Evolutionary conservation across 2,329 filamentous ascomycete genomes (phyloP).

Genomic region (Aspergillus chevalieri): DNA sequence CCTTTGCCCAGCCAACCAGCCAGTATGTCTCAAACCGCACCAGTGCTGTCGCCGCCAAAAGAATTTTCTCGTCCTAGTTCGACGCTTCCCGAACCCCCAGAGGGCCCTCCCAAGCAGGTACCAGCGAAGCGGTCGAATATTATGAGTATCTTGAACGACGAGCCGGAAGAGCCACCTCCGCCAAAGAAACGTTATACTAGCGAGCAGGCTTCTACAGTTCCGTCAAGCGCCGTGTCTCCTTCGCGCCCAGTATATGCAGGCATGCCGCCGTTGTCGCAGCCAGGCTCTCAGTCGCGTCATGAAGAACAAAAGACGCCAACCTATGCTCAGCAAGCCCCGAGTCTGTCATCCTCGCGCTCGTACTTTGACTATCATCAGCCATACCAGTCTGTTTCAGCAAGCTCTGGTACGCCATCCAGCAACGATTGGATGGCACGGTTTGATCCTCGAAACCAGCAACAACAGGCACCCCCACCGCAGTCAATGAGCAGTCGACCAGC

Average conservation of each 20-base stretch:
- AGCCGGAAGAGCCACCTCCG: constrained; percentile 42
- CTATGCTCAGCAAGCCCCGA: constrained; percentile 23
- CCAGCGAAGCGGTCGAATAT: constrained; percentile 47
- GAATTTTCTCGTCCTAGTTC: constrained; percentile 29
- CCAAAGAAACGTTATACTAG: constrained; percentile 42
- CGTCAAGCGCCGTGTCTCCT: constrained; percentile 13
- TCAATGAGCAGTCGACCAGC: constrained; percentile 14
- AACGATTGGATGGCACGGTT: constrained; percentile 40
- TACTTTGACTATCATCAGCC: constrained; percentile 27
- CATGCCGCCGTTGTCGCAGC: constrained; percentile 17
- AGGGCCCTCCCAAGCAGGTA: constrained; percentile 35
- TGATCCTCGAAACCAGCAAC: constrained; percentile 26
- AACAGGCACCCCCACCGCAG: constrained; percentile 17
- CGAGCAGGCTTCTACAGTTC: constrained; percentile 23
- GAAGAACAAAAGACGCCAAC: constrained; percentile 24
- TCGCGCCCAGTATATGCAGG: constrained; percentile 23
- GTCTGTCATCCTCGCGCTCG: constrained; percentile 22
- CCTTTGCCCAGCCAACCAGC: constrained; percentile 20
- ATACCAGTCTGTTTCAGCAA: constrained; percentile 22
- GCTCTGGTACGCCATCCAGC: constrained; percentile 22
- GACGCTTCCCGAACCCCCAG: constrained; percentile 25
- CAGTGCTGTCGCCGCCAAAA: constrained; percentile 30
- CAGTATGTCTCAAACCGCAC: constrained; percentile 22
- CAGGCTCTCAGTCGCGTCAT: constrained; percentile 16
- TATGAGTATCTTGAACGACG: constrained; percentile 45